Conservation (phyloP, 345 rosid genomes). For the Salix caprea region DNA sequence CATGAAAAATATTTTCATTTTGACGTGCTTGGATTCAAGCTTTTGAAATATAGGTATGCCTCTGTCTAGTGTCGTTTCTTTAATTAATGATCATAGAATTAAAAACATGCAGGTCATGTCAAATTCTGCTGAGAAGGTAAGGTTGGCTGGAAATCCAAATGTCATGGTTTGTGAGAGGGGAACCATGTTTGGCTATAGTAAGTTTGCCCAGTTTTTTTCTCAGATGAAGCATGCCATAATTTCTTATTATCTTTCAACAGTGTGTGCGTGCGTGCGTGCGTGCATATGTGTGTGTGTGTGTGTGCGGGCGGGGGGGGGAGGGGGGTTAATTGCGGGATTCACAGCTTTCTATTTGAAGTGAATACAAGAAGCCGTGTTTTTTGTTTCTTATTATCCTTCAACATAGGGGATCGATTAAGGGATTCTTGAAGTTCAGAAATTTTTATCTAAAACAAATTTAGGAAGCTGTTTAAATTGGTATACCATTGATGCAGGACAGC, state of each 20-base stretch:
- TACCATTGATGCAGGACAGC: background rate
- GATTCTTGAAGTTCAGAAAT: background rate
- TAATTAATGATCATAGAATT: constrained; percentile 9
- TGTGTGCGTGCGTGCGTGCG: too few species aligned
- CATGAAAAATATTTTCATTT: constrained; percentile 4
- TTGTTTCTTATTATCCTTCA: background rate
- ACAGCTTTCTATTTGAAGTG: background rate
- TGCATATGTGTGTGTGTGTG: accelerated
- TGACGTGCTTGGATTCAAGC: constrained; percentile 5
- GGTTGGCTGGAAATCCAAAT: constrained; percentile 88
- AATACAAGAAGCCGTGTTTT: background rate
- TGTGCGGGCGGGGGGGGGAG: too few species aligned
- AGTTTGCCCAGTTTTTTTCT: constrained; percentile 26
- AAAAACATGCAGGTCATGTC: constrained; percentile 64
- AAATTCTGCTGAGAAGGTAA: constrained; percentile 85
- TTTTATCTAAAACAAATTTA: background rate
- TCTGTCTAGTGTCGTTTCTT: constrained; percentile 3
- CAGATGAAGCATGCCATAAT: background rate
- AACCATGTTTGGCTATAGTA: constrained; percentile 98
- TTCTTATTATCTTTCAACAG: background rate
- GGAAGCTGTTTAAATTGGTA: background rate
- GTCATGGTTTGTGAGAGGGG: constrained; percentile 99
- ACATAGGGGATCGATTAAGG: background rate
- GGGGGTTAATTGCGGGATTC: background rate
- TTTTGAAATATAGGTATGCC: background rate